A percentile compares a stretch with the other conserved stretches of the same genome.
These are phyloP conservation scores for Ophiostoma angusticollis DNA, from an alignment of 2,329 filamentous ascomycete genomes.

Conservation along the genomic window DNA sequence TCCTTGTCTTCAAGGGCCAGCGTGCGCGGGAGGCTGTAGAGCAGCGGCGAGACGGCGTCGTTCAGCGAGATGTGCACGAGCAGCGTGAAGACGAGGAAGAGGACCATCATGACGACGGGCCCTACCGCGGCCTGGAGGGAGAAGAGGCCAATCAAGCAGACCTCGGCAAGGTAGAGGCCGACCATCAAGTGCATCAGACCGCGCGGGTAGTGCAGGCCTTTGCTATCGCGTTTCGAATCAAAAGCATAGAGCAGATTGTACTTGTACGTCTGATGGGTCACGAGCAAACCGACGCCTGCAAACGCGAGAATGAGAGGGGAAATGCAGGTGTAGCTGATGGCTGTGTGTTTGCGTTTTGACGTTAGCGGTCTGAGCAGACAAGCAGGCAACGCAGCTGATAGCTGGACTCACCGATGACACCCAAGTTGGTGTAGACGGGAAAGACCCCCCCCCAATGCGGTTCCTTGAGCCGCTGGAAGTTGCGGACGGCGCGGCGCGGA, in stretches of 20 bases:
- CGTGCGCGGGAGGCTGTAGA: conserved; percentile 59
- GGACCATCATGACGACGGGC: conserved; percentile 61
- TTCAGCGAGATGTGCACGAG: conserved; percentile 65
- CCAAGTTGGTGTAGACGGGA: conserved; percentile 62
- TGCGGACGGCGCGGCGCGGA: conserved; percentile 66
- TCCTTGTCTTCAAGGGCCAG: conserved; percentile 30
- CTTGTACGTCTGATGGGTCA: conserved; percentile 75
- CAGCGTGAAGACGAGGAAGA: conserved; percentile 62
- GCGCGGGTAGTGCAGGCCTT: conserved; percentile 75
- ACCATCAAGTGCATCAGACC: conserved; percentile 77
- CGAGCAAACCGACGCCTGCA: conserved; percentile 58
- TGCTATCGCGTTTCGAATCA: conserved; percentile 70
- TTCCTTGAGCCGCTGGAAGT: conserved; percentile 55
- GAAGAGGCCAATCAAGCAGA: conserved; percentile 74
- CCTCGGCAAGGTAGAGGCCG: conserved; percentile 66
- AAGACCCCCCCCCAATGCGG: conserved; percentile 68
- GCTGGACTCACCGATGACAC: conserved; percentile 39
- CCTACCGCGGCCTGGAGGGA: conserved; percentile 53
- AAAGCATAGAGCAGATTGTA: conserved; percentile 80
- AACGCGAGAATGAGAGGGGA: conserved; percentile 74
- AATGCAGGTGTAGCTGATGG: conserved; percentile 70
- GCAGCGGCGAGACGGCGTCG: conserved; percentile 55
- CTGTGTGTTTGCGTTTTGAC: conserved; percentile 17
- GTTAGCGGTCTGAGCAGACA: conserved; percentile 9
- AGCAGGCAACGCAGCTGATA: conserved; percentile 8